Evolutionary conservation across 148 eudicot genomes (phyloP).

Genomic region (Dianthus caryophyllus): DNA sequence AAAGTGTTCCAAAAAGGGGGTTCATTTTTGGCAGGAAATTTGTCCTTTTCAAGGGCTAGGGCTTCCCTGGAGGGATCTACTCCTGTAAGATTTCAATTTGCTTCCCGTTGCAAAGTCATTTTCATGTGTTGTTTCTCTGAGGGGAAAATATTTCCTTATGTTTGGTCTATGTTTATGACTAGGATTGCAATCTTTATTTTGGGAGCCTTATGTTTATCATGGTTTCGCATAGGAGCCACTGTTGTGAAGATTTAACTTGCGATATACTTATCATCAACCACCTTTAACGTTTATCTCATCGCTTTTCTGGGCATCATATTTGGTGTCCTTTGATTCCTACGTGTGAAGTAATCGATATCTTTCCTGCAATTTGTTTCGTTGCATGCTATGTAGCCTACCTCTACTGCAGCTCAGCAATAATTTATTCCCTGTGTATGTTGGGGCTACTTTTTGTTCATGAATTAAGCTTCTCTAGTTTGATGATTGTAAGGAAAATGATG

Average conservation of each 20-base stretch:
- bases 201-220: slow-evolving; percentile 1
- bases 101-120: background rate
- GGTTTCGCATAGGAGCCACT: background rate
- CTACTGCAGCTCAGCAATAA: background rate
- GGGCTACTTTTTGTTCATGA: background rate
- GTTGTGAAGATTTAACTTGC: background rate
- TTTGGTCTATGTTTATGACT: background rate
- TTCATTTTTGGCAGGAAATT: slow-evolving; percentile 93
- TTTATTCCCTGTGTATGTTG: background rate
- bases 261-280: background rate
- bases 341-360: background rate
- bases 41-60: slow-evolving; percentile 97
- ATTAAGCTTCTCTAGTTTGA: too few species aligned
- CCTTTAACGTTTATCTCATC: background rate
- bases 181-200: background rate
- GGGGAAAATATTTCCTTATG: background rate
- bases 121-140: background rate
- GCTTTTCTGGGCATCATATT: background rate
- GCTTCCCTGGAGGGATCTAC: slow-evolving; percentile 93
- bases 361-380: background rate
- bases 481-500: too few species aligned
- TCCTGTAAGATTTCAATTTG: slow-evolving; percentile 52
- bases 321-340: slow-evolving; percentile 5
- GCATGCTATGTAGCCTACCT: background rate
- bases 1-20: slow-evolving; percentile 83